These are phyloP conservation scores for Penicillium sp. DNA, from an alignment of 2,329 filamentous ascomycete species.

Conservation along the genomic window DNA sequence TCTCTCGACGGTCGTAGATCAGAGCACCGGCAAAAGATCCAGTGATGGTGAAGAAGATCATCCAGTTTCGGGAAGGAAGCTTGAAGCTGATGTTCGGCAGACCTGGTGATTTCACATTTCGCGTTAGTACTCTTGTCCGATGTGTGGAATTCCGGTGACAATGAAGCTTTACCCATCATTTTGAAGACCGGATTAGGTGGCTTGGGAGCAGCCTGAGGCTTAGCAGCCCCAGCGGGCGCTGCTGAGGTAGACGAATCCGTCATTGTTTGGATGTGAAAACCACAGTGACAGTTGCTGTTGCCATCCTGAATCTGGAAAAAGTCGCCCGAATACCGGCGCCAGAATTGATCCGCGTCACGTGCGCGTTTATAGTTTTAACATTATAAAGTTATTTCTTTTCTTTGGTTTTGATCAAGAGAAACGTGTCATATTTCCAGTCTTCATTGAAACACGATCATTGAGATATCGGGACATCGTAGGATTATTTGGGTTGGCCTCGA, in stretches of 20 bases:
- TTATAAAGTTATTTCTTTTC: background rate
- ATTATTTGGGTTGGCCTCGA: background rate
- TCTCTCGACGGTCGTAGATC: slow-evolving; percentile 90
- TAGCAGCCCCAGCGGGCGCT: slow-evolving; percentile 38
- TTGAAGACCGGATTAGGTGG: slow-evolving; percentile 69
- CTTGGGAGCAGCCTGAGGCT: slow-evolving; percentile 43
- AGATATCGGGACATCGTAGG: background rate
- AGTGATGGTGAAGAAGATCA: slow-evolving; percentile 85
- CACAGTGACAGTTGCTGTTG: background rate
- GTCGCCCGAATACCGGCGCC: slow-evolving; percentile 11
- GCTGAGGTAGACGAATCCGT: slow-evolving; percentile 38
- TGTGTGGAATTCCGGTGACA: background rate
- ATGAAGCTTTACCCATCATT: slow-evolving; percentile 59
- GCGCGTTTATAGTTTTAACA: background rate
- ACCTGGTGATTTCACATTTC: slow-evolving; percentile 50
- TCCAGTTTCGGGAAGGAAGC: slow-evolving; percentile 94
- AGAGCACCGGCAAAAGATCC: slow-evolving; percentile 77
- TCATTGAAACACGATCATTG: background rate
- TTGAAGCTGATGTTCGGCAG: slow-evolving; percentile 79
- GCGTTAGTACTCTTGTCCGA: slow-evolving; percentile 12
- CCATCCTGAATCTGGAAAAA: slow-evolving; percentile 14
- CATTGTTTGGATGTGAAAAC: slow-evolving; percentile 28
- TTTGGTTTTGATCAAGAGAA: background rate
- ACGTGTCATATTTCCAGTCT: background rate
- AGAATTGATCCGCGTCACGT: slow-evolving; percentile 21